phyloP scores from a whole-genome alignment of 805 yeast genomes.

The Ogataea polymorpha region DNA sequence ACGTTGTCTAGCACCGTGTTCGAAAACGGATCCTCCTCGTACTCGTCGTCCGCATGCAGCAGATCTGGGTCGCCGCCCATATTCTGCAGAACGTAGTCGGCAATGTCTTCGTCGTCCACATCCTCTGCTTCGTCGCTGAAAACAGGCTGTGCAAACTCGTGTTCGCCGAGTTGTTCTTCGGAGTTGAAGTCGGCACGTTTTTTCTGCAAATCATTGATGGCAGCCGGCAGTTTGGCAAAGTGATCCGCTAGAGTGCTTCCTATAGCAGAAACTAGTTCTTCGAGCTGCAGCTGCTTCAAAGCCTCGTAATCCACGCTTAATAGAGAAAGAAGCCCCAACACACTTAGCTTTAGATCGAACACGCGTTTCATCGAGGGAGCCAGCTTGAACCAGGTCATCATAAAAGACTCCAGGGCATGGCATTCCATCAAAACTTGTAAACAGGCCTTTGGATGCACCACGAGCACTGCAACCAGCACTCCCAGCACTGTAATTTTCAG shows the following conservation, averaged over 20 bases:
- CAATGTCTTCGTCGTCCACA: slow-evolving; percentile 27
- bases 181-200: slow-evolving; percentile 53
- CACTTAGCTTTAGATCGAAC: slow-evolving; percentile 74
- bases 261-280: slow-evolving; percentile 42
- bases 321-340: slow-evolving; percentile 62
- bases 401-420: slow-evolving; percentile 46
- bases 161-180: slow-evolving; percentile 25
- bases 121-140: slow-evolving; percentile 25
- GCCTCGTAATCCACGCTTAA: slow-evolving; percentile 26
- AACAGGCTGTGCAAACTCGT: slow-evolving; percentile 14
- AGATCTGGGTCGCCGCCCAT: slow-evolving; percentile 43
- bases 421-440: slow-evolving; percentile 46
- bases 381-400: slow-evolving; percentile 63
- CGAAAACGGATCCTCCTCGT: slow-evolving; percentile 77
- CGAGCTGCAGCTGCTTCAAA: slow-evolving; percentile 26
- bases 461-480: slow-evolving; percentile 60
- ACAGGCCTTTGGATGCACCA: slow-evolving; percentile 56
- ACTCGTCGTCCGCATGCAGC: slow-evolving; percentile 55
- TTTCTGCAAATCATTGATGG: slow-evolving; percentile 62
- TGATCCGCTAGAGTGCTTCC: slow-evolving; percentile 50
- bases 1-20: slow-evolving; percentile 76
- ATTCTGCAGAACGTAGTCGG: slow-evolving; percentile 48
- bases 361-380: slow-evolving; percentile 61
- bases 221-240: slow-evolving; percentile 64
- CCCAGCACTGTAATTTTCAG: slow-evolving; percentile 50